phyloP scores from a whole-genome alignment of 306 rosid genomes.

The Citrullus colocynthis region DNA sequence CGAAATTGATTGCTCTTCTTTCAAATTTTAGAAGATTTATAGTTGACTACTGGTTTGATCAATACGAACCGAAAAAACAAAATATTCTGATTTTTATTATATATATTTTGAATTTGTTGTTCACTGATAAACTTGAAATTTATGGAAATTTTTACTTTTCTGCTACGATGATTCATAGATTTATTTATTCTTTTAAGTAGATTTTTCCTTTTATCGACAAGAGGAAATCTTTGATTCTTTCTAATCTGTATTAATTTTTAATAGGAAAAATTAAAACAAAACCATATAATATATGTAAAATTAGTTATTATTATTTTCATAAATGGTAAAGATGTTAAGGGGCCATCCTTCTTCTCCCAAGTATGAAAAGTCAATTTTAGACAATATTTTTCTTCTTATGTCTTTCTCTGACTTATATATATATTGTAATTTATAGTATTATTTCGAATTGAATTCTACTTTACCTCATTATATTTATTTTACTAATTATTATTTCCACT shows the following conservation, averaged over 20 bases:
- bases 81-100: neutral
- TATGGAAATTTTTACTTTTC: no score
- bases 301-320: neutral
- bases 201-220: neutral
- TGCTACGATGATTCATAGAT: neutral
- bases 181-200: neutral
- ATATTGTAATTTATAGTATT: neutral
- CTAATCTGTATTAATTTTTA: neutral
- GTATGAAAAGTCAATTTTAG: constrained; percentile 4
- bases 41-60: neutral
- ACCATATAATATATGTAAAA: neutral
- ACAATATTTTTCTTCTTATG: neutral
- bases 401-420: neutral
- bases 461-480: neutral
- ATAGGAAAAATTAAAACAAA: neutral
- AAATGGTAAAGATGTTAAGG: neutral
- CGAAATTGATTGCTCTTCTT: neutral
- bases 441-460: neutral
- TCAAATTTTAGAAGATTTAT: neutral
- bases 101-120: neutral
- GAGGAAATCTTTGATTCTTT: neutral
- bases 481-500: neutral
- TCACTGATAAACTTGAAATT: neutral
- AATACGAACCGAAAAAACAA: neutral
- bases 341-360: neutral